phyloP scores from a whole-genome alignment of 768 basidiomycete genomes.

The Pleurotus giganteus region DNA sequence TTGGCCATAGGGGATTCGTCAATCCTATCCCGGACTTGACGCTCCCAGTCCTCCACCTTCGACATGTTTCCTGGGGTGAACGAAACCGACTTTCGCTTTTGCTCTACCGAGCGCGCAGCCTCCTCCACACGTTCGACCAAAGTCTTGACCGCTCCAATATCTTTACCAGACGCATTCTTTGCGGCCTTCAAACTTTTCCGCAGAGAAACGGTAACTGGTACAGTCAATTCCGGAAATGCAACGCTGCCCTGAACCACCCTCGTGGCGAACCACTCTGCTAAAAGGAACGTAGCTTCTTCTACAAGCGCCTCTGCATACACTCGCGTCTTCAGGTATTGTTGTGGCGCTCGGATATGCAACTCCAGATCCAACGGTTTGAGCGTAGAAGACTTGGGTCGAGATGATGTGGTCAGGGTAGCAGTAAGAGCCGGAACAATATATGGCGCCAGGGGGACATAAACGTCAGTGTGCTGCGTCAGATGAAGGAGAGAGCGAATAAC shows the following conservation, averaged over 20 bases:
- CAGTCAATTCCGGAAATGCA: conserved; percentile 89
- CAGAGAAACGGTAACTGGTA: conserved; percentile 74
- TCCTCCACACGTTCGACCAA: conserved; percentile 88
- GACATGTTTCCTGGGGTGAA: conserved; percentile 74
- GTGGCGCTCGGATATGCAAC: conserved; percentile 80
- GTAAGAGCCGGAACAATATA: conserved; percentile 86
- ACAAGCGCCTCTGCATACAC: conserved; percentile 80
- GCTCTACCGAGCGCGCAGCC: conserved; percentile 75
- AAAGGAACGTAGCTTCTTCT: conserved; percentile 77
- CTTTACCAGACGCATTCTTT: conserved; percentile 50
- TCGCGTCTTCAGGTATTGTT: conserved; percentile 84
- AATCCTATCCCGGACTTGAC: conserved; percentile 48
- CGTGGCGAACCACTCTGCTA: conserved; percentile 81
- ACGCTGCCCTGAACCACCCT: conserved; percentile 75
- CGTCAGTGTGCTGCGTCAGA: conserved; percentile 78
- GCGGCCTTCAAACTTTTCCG: conserved; percentile 70
- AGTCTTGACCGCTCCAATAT: conserved; percentile 62
- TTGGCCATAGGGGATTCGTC: conserved; percentile 77
- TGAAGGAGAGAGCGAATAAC: conserved; percentile 85
- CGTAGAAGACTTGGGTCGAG: conserved; percentile 80
- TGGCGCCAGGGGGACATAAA: conserved; percentile 85
- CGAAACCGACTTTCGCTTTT: conserved; percentile 60
- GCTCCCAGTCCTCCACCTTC: conserved; percentile 77
- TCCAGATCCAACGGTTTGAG: conserved; percentile 89
- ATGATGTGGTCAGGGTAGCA: conserved; percentile 61